Base-by-base conservation (phyloP, 176 grass and related monocot genomes). In the Cymbopogon citratus region DNA sequence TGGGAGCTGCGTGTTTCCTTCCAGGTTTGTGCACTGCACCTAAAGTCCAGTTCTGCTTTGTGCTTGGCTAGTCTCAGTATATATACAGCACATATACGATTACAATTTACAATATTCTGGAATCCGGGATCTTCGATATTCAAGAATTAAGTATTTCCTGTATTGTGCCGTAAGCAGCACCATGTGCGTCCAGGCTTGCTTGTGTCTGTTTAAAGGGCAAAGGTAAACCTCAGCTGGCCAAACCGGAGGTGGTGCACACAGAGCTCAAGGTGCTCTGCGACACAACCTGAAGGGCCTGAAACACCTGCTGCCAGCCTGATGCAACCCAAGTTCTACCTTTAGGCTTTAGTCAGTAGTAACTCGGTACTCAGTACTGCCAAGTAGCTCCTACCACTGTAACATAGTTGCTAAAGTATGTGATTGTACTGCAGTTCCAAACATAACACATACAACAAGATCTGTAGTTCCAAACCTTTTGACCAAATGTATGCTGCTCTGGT, bases 1-100 rank as follows among this genome's bases (percentile, higher is more conserved):
- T 7, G 92, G 83, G 41, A 89, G 63, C 83, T 94, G 92, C 72
- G 12, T 87, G 9, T 72, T 89, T 26, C 86, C 86, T 27, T 94
- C 92, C 61, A 94, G 92, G 92, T 94, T 75, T 63, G 89, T 80
- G 78, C 11, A n/a, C 21, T 19, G 44, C 14, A 1, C 21, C 27
- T 61, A 7, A 1, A 13, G 35, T 87, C 0, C 34, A 44, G 0
- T 1, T 31, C 28, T 38, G 2, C 54, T 9, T 10, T 57, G 8
- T 33, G 34, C 13, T 34, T 75, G 45, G 1, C 31, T 33, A 33
- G 2, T 33, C 31, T 33, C 6, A 56, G 21, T 54, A 54, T n/a
- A 57, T 24, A 57, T 57, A 56, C 52, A 23, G 3, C n/a, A 19
- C n/a, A n/a, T n/a, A n/a, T n/a, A n/a, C n/a, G n/a, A n/a, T n/a